These are phyloP conservation scores for Fusarium sp. DNA, from an alignment of 2,329 filamentous ascomycete species.

Conservation along the genomic window DNA sequence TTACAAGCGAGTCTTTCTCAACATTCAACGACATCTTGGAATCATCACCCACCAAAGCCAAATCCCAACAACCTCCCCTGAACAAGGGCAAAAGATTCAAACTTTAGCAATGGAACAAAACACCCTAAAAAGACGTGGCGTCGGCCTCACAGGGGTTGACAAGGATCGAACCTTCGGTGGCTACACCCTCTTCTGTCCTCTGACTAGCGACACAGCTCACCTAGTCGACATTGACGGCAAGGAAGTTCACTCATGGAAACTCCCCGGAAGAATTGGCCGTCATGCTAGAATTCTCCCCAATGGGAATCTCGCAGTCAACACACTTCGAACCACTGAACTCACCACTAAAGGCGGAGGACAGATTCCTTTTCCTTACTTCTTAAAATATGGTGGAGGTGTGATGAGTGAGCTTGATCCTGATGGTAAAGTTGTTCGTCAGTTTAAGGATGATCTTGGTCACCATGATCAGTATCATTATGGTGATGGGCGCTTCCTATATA, in stretches of 20 bases:
- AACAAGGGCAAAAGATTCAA: accelerated
- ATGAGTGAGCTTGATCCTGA: conserved; percentile 48
- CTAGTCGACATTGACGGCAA: conserved; percentile 48
- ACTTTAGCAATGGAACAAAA: conserved; percentile 46
- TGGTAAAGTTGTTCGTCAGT: conserved; percentile 46
- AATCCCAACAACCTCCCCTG: neutral
- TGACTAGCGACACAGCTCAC: conserved; percentile 45
- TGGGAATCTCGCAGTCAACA: conserved; percentile 50
- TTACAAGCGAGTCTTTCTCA: neutral
- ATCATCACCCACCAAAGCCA: neutral
- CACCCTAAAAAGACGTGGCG: conserved; percentile 47
- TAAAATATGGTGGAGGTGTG: conserved; percentile 49
- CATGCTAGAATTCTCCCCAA: conserved; percentile 47
- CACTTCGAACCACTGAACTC: conserved; percentile 32
- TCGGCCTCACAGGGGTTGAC: conserved; percentile 48
- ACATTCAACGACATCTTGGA: neutral
- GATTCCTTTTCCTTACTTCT: conserved; percentile 48
- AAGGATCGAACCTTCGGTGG: conserved; percentile 44
- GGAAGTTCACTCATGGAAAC: conserved; percentile 48
- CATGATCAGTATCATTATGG: conserved; percentile 50
- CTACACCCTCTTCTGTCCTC: conserved; percentile 49
- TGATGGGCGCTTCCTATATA: conserved; percentile 46
- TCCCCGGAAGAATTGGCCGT: conserved; percentile 46
- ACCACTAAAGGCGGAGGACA: conserved; percentile 38
- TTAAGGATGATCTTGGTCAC: conserved; percentile 45